phyloP scores from a whole-genome alignment of 2,329 filamentous ascomycete species.

The Paramyrothecium roridum region DNA sequence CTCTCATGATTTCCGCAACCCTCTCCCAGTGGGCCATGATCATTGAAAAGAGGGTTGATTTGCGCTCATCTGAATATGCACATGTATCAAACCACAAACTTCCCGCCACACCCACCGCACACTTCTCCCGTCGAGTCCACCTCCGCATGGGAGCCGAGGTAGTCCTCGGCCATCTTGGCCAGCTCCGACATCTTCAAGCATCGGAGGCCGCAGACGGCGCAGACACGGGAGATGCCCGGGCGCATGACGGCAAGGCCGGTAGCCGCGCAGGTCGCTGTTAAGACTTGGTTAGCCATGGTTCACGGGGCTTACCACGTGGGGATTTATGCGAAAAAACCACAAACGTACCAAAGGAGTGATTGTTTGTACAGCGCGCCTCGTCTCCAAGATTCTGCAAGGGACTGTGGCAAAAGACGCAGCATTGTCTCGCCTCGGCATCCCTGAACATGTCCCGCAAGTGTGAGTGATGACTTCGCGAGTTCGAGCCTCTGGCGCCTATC shows the following conservation, averaged over 20 bases:
- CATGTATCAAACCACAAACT: constrained; percentile 30
- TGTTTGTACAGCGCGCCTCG: constrained; percentile 34
- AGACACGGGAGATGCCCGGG: constrained; percentile 51
- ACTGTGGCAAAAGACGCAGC: constrained; percentile 45
- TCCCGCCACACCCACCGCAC: constrained; percentile 38
- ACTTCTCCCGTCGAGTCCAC: constrained; percentile 28
- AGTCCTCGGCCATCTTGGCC: constrained; percentile 23
- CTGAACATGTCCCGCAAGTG: constrained; percentile 35
- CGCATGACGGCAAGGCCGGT: constrained; percentile 52
- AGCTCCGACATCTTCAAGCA: constrained; percentile 45
- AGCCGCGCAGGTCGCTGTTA: constrained; percentile 47
- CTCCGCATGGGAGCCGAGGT: constrained; percentile 21
- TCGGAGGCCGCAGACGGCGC: constrained; percentile 51
- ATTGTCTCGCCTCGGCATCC: constrained; percentile 29
- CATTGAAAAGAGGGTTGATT: too few species aligned
- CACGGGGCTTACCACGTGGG: too few species aligned
- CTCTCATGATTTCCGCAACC: too few species aligned
- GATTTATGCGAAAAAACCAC: too few species aligned
- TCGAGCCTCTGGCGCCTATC: constrained; percentile 16
- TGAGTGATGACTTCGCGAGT: constrained; percentile 10
- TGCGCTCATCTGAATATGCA: too few species aligned
- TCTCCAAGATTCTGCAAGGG: constrained; percentile 26
- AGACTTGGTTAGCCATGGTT: too few species aligned
- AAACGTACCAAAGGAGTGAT: constrained; percentile 36
- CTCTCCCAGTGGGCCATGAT: too few species aligned